Evolutionary conservation across 1,284 basidiomycete genomes (phyloP).

Genomic region (Trichosporon asahii): DNA sequence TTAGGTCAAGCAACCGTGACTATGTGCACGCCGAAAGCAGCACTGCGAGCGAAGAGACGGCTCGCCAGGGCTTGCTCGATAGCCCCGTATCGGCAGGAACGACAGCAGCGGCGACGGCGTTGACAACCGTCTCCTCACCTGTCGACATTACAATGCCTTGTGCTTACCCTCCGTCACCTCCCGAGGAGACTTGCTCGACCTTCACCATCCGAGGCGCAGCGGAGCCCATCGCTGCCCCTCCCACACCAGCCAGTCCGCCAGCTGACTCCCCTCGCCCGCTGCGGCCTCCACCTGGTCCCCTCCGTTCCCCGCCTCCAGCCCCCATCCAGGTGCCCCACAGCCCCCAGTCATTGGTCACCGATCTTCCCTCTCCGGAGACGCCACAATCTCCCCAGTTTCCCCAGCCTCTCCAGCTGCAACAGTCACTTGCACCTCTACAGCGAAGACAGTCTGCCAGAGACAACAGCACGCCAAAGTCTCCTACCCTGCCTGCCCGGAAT

Average conservation of each 20-base stretch:
- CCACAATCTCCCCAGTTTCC: not conserved
- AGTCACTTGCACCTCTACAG: not conserved
- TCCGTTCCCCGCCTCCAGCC: not conserved
- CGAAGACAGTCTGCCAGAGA: not conserved
- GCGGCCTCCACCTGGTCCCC: not conserved
- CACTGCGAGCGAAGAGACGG: not conserved
- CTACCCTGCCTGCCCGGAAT: not conserved
- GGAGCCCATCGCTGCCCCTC: not conserved
- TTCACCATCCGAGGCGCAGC: not conserved
- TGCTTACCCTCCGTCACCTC: not conserved
- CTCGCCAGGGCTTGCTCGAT: not conserved
- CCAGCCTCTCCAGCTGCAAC: conserved; percentile 2
- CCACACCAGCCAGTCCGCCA: not conserved
- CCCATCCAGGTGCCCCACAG: not conserved
- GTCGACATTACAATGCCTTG: not conserved
- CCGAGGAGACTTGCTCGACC: not conserved
- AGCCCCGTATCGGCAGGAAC: not conserved
- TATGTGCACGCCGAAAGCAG: not conserved
- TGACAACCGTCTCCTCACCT: not conserved
- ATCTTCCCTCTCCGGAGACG: not conserved
- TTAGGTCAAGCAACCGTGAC: not conserved
- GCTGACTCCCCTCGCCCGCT: not conserved
- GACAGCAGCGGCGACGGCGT: not conserved
- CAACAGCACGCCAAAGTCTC: not conserved
- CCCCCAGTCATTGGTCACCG: not conserved